These are phyloP conservation scores for Phytopythium boreale DNA, from an alignment of 352 stramenopile species.

Conservation along the genomic window DNA sequence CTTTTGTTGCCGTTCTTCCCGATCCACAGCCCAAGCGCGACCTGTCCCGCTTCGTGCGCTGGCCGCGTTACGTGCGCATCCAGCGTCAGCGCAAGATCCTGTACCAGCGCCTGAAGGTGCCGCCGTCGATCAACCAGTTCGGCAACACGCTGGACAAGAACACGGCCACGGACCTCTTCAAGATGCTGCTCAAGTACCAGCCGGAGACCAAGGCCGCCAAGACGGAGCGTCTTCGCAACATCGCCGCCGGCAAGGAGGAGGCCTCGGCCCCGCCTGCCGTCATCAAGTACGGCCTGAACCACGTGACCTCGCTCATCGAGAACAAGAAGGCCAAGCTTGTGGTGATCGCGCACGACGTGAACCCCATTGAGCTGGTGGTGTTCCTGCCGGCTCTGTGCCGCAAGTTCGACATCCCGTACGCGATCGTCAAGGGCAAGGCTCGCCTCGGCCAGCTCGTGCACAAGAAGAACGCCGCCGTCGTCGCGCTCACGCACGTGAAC, in stretches of 20 bases:
- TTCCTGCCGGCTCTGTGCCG: constrained; percentile 97
- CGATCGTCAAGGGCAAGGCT: constrained; percentile 99
- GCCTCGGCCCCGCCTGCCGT: constrained; percentile 86
- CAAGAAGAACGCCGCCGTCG: constrained; percentile 97
- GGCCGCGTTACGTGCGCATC: constrained; percentile 98
- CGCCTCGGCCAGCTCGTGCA: constrained; percentile 97
- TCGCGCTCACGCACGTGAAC: constrained; percentile 96
- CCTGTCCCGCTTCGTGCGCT: constrained; percentile 98
- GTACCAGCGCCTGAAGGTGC: constrained; percentile 98
- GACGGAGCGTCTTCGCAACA: constrained; percentile 96
- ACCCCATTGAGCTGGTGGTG: constrained; percentile 98
- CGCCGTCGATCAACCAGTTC: constrained; percentile 99
- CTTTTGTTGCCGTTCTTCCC: constrained; percentile 11
- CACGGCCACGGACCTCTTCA: constrained; percentile 97
- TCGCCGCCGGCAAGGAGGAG: constrained; percentile 93
- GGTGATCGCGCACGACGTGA: constrained; percentile 98
- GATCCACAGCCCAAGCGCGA: constrained; percentile 90
- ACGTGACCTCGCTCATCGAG: constrained; percentile 99
- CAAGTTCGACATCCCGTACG: constrained; percentile 99
- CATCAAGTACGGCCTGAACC: constrained; percentile 99
- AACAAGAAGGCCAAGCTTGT: constrained; percentile 99
- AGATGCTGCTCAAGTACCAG: constrained; percentile 99
- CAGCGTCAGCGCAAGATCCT: constrained; percentile 99
- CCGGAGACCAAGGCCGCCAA: constrained; percentile 98
- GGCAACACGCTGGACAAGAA: constrained; percentile 98